These are phyloP conservation scores for Penicillium salamii DNA, from an alignment of 495 filamentous ascomycete genomes.

Conservation along the genomic window DNA sequence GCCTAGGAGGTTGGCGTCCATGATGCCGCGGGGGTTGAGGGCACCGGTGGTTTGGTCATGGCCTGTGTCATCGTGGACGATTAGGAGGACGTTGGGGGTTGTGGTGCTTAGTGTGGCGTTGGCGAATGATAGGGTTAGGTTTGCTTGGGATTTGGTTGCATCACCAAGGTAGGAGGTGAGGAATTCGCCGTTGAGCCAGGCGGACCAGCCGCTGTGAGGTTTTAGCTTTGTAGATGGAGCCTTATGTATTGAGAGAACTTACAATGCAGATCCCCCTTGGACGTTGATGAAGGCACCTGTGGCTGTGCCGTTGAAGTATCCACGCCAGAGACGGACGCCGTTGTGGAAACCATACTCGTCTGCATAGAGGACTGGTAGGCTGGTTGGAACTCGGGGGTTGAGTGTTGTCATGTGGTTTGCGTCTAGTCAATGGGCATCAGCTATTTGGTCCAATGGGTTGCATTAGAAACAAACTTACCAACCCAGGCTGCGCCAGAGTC, in stretches of 20 bases:
- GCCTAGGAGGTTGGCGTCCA: slow-evolving; percentile 51
- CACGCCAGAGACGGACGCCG: slow-evolving; percentile 65
- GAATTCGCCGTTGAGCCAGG: slow-evolving; percentile 54
- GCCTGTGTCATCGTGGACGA: slow-evolving; percentile 72
- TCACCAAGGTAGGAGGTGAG: slow-evolving; percentile 56
- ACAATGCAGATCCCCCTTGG: slow-evolving; percentile 61
- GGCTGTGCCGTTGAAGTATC: slow-evolving; percentile 58
- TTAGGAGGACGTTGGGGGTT: slow-evolving; percentile 57
- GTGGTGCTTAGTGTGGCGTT: slow-evolving; percentile 50
- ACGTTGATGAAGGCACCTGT: slow-evolving; percentile 55
- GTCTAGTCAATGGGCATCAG: slow-evolving; percentile 39
- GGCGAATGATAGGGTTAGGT: slow-evolving; percentile 30
- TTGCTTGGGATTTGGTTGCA: slow-evolving; percentile 32
- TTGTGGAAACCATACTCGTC: slow-evolving; percentile 73
- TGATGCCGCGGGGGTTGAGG: slow-evolving; percentile 67
- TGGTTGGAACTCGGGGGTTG: slow-evolving; percentile 58
- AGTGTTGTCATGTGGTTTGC: slow-evolving; percentile 53
- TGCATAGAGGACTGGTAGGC: slow-evolving; percentile 53
- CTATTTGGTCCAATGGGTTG: background rate
- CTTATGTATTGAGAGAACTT: slow-evolving; percentile 10
- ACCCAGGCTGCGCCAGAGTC: slow-evolving; percentile 60
- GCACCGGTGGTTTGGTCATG: slow-evolving; percentile 61
- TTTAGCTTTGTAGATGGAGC: background rate
- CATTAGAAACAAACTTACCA: slow-evolving; percentile 21
- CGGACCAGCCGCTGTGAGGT: slow-evolving; percentile 44